phyloP scores from a whole-genome alignment of 306 rosid genomes.

The Pachyrhizus erosus region DNA sequence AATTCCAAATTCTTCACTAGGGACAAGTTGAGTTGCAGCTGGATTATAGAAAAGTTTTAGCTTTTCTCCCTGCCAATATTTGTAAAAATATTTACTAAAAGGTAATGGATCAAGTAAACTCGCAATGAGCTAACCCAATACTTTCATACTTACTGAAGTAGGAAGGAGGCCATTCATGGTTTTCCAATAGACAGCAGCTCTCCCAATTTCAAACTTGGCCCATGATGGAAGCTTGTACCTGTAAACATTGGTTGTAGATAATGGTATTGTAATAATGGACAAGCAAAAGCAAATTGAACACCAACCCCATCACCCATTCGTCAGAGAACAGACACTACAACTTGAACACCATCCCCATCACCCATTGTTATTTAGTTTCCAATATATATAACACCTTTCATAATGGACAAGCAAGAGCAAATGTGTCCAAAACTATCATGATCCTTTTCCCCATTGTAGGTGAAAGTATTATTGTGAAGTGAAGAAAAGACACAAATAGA shows the following conservation, averaged over 20 bases:
- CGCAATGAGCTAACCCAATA: not conserved
- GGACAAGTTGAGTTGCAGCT: constrained; percentile 64
- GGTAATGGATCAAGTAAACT: not conserved
- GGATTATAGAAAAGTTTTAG: constrained; percentile 91
- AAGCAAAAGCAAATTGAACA: too few relatives aligned
- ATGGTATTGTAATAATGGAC: not conserved
- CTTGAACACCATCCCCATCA: not conserved
- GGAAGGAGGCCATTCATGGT: constrained; percentile 93
- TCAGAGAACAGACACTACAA: too few relatives aligned
- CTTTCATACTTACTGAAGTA: constrained; percentile 61
- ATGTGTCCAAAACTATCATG: not conserved
- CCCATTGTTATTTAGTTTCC: not conserved
- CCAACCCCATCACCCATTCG: too few relatives aligned
- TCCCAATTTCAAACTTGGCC: constrained; percentile 92
- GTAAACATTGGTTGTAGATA: constrained; percentile 22
- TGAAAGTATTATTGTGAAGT: not conserved
- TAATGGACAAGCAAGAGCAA: not conserved
- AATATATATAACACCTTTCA: not conserved
- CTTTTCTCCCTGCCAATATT: constrained; percentile 79
- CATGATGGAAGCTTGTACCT: constrained; percentile 87
- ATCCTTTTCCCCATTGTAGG: not conserved
- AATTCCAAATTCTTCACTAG: constrained; percentile 85
- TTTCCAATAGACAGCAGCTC: constrained; percentile 84
- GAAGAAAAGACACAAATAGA: not conserved
- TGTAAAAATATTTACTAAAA: constrained; percentile 11